Evolutionary conservation across 163 green algal genomes (phyloP).

Genomic region (Scenedesmus sp.): DNA sequence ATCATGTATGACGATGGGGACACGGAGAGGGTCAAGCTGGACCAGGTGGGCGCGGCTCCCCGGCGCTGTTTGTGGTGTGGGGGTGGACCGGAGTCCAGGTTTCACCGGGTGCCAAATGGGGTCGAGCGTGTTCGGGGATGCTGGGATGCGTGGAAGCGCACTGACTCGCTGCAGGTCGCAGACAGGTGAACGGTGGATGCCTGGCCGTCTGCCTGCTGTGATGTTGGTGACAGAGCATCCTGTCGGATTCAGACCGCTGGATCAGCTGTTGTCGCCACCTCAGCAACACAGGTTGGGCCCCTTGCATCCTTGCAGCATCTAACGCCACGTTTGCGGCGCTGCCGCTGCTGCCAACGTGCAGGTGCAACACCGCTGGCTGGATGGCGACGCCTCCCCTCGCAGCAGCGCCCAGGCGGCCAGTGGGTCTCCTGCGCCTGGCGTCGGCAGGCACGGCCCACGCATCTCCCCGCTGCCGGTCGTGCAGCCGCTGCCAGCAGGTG

Average conservation of each 20-base stretch:
- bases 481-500: slow-evolving; percentile 13
- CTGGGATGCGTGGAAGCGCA: too few relatives aligned
- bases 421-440: slow-evolving; percentile 7
- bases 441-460: neutral
- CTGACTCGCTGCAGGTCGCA: neutral
- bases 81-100: neutral
- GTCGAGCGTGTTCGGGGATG: too few relatives aligned
- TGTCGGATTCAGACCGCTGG: neutral
- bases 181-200: neutral
- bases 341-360: neutral
- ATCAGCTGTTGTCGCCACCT: neutral
- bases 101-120: too few relatives aligned
- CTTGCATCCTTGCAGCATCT: neutral
- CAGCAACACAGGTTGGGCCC: neutral
- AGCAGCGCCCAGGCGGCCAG: slow-evolving; percentile 31
- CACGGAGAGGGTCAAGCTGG: slow-evolving; percentile 75
- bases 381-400: slow-evolving; percentile 46
- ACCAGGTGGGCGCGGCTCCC: slow-evolving; percentile 57
- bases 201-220: neutral
- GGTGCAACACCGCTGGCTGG: slow-evolving; percentile 49
- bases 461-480: slow-evolving; percentile 23
- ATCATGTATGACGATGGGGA: slow-evolving; percentile 89
- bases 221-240: too few relatives aligned
- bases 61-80: neutral
- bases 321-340: neutral